Conservation (phyloP, 257 asterid species). For the Solanum boliviense region DNA sequence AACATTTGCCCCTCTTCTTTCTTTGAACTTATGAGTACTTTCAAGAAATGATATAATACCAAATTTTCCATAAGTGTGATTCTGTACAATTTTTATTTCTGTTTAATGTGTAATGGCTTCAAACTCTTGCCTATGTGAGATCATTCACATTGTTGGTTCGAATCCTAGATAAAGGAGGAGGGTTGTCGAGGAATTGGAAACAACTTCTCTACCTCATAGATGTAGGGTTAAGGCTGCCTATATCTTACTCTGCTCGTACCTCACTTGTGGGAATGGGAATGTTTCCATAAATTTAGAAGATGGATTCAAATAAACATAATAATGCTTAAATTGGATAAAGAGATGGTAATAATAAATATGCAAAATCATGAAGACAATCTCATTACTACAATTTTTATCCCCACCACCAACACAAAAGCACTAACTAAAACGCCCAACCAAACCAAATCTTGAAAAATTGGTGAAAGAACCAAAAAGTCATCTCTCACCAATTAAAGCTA, state of each 20-base stretch:
- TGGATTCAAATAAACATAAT: neutral
- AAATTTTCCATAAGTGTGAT: neutral
- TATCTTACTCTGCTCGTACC: neutral
- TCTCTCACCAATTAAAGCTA: constrained; percentile 28
- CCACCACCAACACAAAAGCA: neutral
- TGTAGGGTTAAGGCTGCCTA: neutral
- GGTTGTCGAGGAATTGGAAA: neutral
- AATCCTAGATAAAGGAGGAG: neutral
- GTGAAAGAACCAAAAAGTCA: constrained; percentile 40
- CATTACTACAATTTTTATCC: neutral
- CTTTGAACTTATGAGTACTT: neutral
- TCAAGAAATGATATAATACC: neutral
- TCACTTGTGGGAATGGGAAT: neutral
- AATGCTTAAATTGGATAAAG: neutral
- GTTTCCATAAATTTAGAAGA: neutral
- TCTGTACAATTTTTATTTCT: neutral
- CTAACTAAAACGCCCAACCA: neutral
- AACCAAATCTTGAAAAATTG: neutral
- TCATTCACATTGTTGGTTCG: neutral
- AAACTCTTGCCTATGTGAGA: neutral
- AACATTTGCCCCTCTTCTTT: neutral
- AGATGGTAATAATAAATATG: neutral
- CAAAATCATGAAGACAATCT: constrained; percentile 4
- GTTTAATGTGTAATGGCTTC: neutral
- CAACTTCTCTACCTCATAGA: neutral